Evolutionary conservation across 169 alveolate genomes (phyloP).

Genomic region (Plasmodium blacklocki): DNA sequence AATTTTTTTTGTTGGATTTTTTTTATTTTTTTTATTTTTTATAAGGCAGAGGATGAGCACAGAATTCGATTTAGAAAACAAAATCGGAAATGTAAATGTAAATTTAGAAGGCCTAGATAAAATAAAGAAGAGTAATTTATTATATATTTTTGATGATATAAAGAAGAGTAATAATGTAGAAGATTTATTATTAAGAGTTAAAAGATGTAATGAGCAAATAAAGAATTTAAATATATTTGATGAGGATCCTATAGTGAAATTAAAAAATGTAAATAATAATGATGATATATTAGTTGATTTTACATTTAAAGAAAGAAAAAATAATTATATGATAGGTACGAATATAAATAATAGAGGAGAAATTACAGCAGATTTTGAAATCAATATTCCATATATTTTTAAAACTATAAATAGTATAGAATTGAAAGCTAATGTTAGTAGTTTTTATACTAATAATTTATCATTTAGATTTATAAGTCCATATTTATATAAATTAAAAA

Average conservation of each 20-base stretch:
- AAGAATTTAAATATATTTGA: constrained; percentile 29
- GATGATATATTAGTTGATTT: constrained; percentile 21
- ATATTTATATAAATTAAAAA: neutral
- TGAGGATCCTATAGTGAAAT: constrained; percentile 11
- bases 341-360: constrained; percentile 74
- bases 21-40: neutral
- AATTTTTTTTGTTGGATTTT: too few species aligned
- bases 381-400: constrained; percentile 38
- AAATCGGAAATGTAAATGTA: constrained; percentile 21
- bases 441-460: constrained; percentile 58
- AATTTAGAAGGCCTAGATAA: constrained; percentile 42
- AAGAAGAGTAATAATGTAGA: constrained; percentile 49
- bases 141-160: constrained; percentile 38
- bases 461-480: constrained; percentile 42
- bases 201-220: constrained; percentile 31
- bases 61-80: neutral
- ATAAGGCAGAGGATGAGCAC: neutral
- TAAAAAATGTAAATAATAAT: neutral
- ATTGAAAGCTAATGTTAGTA: constrained; percentile 56
- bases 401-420: constrained; percentile 46
- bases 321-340: constrained; percentile 52
- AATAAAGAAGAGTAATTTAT: constrained; percentile 10
- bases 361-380: constrained; percentile 51
- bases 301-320: constrained; percentile 22
- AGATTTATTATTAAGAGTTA: constrained; percentile 9